phyloP scores from a whole-genome alignment of 257 asterid species.

The Solanum lignicaule region DNA sequence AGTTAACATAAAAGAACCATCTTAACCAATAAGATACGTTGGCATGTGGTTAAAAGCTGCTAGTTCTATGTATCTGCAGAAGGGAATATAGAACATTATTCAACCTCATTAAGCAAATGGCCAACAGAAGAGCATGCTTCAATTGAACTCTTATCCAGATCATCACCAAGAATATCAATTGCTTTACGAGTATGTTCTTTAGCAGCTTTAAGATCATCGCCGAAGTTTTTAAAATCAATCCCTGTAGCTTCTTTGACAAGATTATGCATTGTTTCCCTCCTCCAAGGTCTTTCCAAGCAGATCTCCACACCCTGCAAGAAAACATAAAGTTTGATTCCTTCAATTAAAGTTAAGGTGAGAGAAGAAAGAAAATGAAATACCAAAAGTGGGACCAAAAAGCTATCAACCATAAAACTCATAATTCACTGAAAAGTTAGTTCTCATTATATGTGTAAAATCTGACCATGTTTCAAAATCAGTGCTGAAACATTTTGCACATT shows the following conservation, averaged over 20 bases:
- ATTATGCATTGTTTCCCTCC: slow-evolving; percentile 94
- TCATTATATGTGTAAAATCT: neutral
- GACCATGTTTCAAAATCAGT: neutral
- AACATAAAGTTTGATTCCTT: neutral
- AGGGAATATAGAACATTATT: neutral
- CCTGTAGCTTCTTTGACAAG: slow-evolving; percentile 87
- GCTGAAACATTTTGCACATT: neutral
- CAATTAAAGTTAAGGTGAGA: neutral
- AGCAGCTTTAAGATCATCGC: slow-evolving; percentile 53
- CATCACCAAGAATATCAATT: slow-evolving; percentile 26
- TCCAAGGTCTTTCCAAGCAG: slow-evolving; percentile 93
- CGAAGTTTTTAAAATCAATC: slow-evolving; percentile 55
- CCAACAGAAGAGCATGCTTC: slow-evolving; percentile 80
- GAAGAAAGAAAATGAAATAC: neutral
- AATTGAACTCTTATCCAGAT: slow-evolving; percentile 32
- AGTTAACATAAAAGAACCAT: neutral
- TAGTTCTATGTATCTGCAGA: neutral
- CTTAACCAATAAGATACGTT: neutral
- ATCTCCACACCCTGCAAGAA: slow-evolving; percentile 64
- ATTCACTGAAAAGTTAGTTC: neutral
- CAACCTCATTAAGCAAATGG: slow-evolving; percentile 78
- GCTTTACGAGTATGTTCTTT: slow-evolving; percentile 42
- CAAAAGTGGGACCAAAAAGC: neutral
- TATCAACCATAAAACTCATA: neutral
- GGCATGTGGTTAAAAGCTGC: neutral